Evolutionary conservation across 2,329 filamentous ascomycete species (phyloP).

Genomic region (Ophiognomonia clavigignenti-juglandacearum): DNA sequence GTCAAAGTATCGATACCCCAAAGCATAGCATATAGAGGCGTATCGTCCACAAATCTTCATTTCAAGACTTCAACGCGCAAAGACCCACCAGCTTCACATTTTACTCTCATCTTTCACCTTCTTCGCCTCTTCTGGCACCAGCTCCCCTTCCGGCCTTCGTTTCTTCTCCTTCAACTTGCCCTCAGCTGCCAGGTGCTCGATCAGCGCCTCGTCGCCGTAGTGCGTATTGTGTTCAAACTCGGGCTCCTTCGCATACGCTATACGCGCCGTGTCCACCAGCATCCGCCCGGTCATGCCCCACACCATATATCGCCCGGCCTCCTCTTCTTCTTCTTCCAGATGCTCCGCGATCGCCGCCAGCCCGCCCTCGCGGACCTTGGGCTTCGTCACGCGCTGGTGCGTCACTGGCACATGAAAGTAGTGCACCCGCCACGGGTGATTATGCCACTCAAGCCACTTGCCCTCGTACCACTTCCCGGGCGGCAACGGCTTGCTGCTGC

Average conservation of each 20-base stretch:
- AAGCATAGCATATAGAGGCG: conserved; percentile 1
- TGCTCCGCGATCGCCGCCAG: conserved; percentile 39
- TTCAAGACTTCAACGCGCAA: neutral
- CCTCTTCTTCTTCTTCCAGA: conserved; percentile 42
- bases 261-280: conserved; percentile 77
- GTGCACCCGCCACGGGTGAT: conserved; percentile 76
- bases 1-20: conserved; percentile 2
- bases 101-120: conserved; percentile 29
- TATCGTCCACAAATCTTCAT: neutral
- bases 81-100: conserved; percentile 28
- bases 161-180: conserved; percentile 43
- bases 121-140: conserved; percentile 30
- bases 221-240: conserved; percentile 68
- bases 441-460: conserved; percentile 74
- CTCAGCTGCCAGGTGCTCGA: conserved; percentile 39
- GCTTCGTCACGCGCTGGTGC: conserved; percentile 63
- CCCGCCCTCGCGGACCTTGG: conserved; percentile 33
- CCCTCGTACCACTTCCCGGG: conserved; percentile 78
- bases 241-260: conserved; percentile 78
- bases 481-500: conserved; percentile 35
- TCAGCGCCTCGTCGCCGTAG: conserved; percentile 49
- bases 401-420: conserved; percentile 85
- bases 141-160: conserved; percentile 24
- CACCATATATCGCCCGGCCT: conserved; percentile 65
- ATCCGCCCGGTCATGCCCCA: conserved; percentile 95